Base-by-base conservation (phyloP, 768 basidiomycete species). In the Amanita muscaria region DNA sequence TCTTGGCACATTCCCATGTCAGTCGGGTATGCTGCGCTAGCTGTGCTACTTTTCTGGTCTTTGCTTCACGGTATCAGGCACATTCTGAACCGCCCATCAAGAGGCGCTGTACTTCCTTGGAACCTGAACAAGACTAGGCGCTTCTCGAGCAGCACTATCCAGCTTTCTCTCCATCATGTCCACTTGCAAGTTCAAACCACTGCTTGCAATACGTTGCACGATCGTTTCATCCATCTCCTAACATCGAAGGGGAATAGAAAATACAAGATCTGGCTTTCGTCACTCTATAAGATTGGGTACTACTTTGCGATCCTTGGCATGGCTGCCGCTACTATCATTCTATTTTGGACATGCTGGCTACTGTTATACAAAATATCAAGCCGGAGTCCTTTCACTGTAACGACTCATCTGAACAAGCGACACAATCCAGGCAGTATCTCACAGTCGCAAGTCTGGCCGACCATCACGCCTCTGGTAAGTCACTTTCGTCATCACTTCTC, bases 231-330 rank as follows among this genome's bases (percentile, higher is more conserved):
- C 10, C 36, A 51, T 1, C 32, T 46, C 3, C 56, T 81, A n/a
- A 55, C 63, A 4, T 52, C 54, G 19, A 54, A 56, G n/a, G 52
- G 51, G 4, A 62, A 59, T 36, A 42, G 51, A 29, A 49, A 51
- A 21, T 44, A 64, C 30, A 58, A 56, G 40, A 42, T 51, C 3
- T 43, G 50, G 1, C 51, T 79, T 8, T 50, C 54, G 33, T 23
- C 47, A 4, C 52, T 74, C 35, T 86, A 85, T 57, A 66, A 75
- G 50, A 21, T 70, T 0, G 83, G 83, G 5, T 65, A 60, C 35
- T 30, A 69, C 23, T 36, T 69, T 27, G 69, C 69, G 2, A 52
- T 68, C 3, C 34, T 74, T 5, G 79, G 81, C 18, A 75, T 78
- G 70, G 6, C 70, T 0, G 54, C 57, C 11, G 69, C 64, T 0